Evolutionary conservation across 2,329 filamentous ascomycete genomes (phyloP).

Genomic region (Hypoxylon sp.): DNA sequence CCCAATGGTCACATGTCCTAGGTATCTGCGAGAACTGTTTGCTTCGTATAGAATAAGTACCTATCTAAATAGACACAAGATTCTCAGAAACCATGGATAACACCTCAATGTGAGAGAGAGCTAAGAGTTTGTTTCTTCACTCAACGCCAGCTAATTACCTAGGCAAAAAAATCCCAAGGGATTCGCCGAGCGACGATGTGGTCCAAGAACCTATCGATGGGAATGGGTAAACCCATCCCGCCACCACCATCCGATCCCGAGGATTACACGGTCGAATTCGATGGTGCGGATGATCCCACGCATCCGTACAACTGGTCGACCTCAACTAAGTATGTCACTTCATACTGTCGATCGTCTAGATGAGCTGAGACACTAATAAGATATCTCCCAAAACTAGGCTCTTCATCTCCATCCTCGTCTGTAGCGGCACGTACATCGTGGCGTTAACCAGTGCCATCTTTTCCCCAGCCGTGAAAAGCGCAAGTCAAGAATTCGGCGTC

Average conservation of each 20-base stretch:
- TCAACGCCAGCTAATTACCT: background rate
- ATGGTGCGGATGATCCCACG: background rate
- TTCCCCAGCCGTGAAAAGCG: background rate
- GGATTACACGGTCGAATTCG: slow-evolving; percentile 6
- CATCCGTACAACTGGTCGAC: slow-evolving; percentile 5
- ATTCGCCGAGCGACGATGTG: background rate
- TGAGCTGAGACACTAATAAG: background rate
- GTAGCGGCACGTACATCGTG: slow-evolving; percentile 3
- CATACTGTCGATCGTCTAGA: no score
- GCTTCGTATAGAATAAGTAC: background rate
- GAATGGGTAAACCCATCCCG: background rate
- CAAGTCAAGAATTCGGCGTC: slow-evolving; percentile 4
- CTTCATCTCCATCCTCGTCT: background rate
- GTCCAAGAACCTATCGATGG: slow-evolving; percentile 1
- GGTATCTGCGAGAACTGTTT: background rate
- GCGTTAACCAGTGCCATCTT: slow-evolving; percentile 5
- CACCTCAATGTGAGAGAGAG: background rate
- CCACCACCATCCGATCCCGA: background rate
- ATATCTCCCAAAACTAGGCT: background rate
- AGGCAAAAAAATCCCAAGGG: background rate
- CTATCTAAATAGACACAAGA: background rate
- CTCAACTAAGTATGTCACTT: background rate
- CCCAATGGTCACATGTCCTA: background rate
- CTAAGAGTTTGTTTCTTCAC: background rate
- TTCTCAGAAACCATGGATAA: background rate